These are phyloP conservation scores for Diaporthe destruens DNA, from an alignment of 2,329 filamentous ascomycete species.

Conservation along the genomic window DNA sequence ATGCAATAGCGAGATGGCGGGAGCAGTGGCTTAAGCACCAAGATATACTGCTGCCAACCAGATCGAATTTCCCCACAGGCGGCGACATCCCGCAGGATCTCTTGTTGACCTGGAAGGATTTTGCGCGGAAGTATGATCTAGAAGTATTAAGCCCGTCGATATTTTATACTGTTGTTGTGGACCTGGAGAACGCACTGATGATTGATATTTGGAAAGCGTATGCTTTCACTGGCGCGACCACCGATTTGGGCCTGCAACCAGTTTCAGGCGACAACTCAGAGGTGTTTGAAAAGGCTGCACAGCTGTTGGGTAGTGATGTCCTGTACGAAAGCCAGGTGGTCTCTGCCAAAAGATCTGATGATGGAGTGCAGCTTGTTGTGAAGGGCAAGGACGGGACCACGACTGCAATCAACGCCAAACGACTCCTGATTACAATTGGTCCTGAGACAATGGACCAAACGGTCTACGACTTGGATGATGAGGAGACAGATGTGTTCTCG, in stretches of 20 bases:
- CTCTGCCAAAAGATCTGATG: not conserved
- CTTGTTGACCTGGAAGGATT: slow-evolving; percentile 7
- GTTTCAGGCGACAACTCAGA: slow-evolving; percentile 15
- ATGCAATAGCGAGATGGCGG: not conserved
- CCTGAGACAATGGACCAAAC: not conserved
- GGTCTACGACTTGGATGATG: not conserved
- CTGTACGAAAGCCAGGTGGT: slow-evolving; percentile 1
- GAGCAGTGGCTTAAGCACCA: slow-evolving; percentile 23
- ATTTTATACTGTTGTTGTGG: not conserved
- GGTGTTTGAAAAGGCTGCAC: not conserved
- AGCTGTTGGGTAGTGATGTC: not conserved
- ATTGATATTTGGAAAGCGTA: slow-evolving; percentile 22
- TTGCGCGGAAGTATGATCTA: slow-evolving; percentile 4
- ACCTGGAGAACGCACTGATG: not conserved
- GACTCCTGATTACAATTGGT: slow-evolving; percentile 3
- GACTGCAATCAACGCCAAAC: slow-evolving; percentile 1
- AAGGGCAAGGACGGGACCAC: slow-evolving; percentile 1
- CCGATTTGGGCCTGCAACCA: not conserved
- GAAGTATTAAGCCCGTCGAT: not conserved
- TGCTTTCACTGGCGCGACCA: slow-evolving; percentile 1
- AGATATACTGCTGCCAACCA: not conserved
- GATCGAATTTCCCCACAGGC: slow-evolving; percentile 7
- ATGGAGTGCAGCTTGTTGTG: not conserved
- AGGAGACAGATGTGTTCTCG: not conserved
- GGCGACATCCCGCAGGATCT: not conserved